These are phyloP conservation scores for Termitomyces heimii DNA, from an alignment of 768 basidiomycete species.

Conservation along the genomic window DNA sequence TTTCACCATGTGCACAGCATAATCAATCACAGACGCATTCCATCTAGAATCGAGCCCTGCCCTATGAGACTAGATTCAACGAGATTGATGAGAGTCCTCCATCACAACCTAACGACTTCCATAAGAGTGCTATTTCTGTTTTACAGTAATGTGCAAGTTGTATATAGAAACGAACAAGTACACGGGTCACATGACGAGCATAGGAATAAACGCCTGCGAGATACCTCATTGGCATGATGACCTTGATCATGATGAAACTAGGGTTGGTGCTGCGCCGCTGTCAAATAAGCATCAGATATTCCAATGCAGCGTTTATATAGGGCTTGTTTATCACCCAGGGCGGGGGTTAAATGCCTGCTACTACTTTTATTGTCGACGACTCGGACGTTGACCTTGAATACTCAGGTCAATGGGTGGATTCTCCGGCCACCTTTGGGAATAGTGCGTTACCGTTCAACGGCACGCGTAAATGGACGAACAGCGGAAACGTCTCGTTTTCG, in stretches of 20 bases:
- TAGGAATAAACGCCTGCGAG: neutral
- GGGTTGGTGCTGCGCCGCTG: neutral
- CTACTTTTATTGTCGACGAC: neutral
- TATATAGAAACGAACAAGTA: no score
- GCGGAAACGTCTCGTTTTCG: neutral
- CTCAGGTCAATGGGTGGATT: neutral
- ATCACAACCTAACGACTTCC: no score
- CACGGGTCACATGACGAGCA: no score
- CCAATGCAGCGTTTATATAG: neutral
- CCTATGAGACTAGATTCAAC: no score
- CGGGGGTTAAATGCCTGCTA: neutral
- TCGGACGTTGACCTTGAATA: neutral
- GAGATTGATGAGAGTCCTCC: no score
- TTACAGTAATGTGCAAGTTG: no score
- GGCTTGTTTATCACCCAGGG: neutral
- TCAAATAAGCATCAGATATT: neutral
- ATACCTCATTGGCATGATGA: neutral
- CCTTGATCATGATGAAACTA: neutral
- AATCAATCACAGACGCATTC: no score
- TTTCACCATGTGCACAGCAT: no score
- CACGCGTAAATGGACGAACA: neutral
- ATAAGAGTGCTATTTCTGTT: no score
- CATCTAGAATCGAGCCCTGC: no score
- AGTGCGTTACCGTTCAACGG: neutral
- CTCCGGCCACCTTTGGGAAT: no score